Evolutionary conservation across 805 yeast species (phyloP).

Genomic region (Saturnispora hagleri): DNA sequence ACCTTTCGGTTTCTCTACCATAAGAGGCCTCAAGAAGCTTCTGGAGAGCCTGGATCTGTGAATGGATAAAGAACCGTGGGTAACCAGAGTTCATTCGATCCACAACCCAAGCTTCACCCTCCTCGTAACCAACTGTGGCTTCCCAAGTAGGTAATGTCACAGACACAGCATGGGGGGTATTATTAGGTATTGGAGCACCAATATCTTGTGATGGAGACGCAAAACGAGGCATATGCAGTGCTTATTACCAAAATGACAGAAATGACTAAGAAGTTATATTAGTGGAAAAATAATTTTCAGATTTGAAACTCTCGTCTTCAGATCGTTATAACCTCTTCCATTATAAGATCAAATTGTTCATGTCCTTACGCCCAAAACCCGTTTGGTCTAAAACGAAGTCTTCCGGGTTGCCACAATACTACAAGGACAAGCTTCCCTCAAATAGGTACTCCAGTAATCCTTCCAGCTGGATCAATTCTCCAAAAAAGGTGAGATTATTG

Average conservation of each 20-base stretch:
- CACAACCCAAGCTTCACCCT: constrained; percentile 76
- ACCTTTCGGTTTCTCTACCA: constrained; percentile 70
- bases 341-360: background rate
- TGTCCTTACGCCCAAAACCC: constrained; percentile 13
- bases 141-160: constrained; percentile 95
- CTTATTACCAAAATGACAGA: background rate
- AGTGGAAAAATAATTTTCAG: background rate
- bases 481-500: constrained; percentile 29
- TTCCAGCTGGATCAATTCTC: constrained; percentile 7
- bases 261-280: background rate
- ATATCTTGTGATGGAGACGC: constrained; percentile 34
- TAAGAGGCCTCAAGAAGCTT: constrained; percentile 52
- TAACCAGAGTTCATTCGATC: constrained; percentile 76
- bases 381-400: constrained; percentile 6
- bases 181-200: constrained; percentile 83
- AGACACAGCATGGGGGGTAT: constrained; percentile 87
- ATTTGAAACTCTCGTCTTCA: background rate
- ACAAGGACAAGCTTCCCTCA: constrained; percentile 37
- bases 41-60: constrained; percentile 48
- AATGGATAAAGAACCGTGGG: constrained; percentile 74
- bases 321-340: background rate
- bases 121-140: constrained; percentile 86
- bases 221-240: constrained; percentile 2
- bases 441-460: constrained; percentile 7
- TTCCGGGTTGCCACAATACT: constrained; percentile 34